Base-by-base conservation (phyloP, 352 stramenopile genomes). In the Phytophthora niederhauseri region DNA sequence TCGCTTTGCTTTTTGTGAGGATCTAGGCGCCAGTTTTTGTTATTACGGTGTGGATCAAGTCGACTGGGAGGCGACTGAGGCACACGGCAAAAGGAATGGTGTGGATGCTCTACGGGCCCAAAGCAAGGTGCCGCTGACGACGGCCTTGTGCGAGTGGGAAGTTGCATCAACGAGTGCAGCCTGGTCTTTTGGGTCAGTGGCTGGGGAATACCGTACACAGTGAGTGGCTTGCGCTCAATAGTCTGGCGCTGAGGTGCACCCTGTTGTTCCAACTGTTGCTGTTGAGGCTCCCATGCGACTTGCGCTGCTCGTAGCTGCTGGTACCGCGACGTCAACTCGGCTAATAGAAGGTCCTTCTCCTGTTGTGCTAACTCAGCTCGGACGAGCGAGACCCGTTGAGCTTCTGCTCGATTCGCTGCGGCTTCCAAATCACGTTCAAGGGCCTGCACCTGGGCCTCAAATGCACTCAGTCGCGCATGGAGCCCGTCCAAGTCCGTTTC, bases 281-380 rank as follows among this genome's bases (percentile, higher is more conserved):
- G 43, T 9, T 53, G 31, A 36, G 24, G 68, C 53, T 17, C 56
- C 65, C 8, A 66, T 14, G 70, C 64, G 19, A 65, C 52, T 36
- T 78, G 58, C 9, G 59, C 58, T 4, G 51, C 48, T 14, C 71
- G 68, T 2, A 92, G 54, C 8, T 79, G 61, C 5, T 76, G 80
- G 58, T 83, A 86, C 7, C 81, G 77, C 2, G 73, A 70, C 0
- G 75, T 89, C 17, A 92, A 68, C 30, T 88, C 80, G 2, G 68
- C 71, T 15, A 92, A 61, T 41, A 92, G 36, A 7, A 81, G 72
- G n/a, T 89, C 78, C 8, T 89, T 90, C 60, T 92, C 84, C 2
- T 82, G 72, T 17, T 85, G 64, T 26, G 77, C 59, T 48, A 92
- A 66, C 22, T 87, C 69, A 0, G 66, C 64, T 46, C 73, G 77